A percentile compares a stretch with the other conserved stretches of the same genome.
Evolutionary conservation across 2,329 filamentous ascomycete species (phyloP).

Genomic region (Geoglossum cookeanum): DNA sequence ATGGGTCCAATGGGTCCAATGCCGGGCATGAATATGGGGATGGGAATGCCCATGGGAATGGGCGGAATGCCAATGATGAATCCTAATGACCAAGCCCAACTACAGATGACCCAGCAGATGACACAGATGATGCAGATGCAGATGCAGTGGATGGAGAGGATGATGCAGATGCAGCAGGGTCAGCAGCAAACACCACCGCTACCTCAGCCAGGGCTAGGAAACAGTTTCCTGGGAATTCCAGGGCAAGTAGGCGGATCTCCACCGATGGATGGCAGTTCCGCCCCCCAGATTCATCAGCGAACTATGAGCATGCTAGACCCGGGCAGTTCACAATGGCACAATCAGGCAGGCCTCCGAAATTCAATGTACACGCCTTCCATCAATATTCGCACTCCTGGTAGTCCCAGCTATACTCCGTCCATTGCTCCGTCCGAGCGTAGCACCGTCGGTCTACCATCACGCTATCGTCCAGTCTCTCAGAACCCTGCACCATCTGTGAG

Average conservation of each 20-base stretch:
- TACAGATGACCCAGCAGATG: conserved; percentile 72
- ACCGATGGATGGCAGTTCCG: background rate
- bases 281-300: conserved; percentile 6
- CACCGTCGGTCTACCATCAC: conserved; percentile 73
- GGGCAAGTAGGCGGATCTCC: background rate
- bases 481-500: conserved; percentile 20
- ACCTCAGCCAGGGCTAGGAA: conserved; percentile 1
- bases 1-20: conserved; percentile 38
- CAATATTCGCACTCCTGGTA: conserved; percentile 3
- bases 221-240: background rate
- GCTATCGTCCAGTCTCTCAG: conserved; percentile 72
- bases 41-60: conserved; percentile 9
- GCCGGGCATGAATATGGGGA: background rate
- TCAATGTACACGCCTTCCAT: conserved; percentile 5
- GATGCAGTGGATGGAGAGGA: conserved; percentile 73
- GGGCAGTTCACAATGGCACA: conserved; percentile 5
- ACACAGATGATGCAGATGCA: conserved; percentile 82
- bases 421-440: conserved; percentile 93
- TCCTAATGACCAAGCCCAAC: conserved; percentile 51
- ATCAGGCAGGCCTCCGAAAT: conserved; percentile 15
- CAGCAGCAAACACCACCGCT: conserved; percentile 14
- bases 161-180: conserved; percentile 42
- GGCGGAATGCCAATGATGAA: conserved; percentile 17
- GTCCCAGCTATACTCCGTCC: conserved; percentile 55
- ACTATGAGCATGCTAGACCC: conserved; percentile 72